Conservation (phyloP, 495 filamentous ascomycete genomes). For the Usnea hakonensis region DNA sequence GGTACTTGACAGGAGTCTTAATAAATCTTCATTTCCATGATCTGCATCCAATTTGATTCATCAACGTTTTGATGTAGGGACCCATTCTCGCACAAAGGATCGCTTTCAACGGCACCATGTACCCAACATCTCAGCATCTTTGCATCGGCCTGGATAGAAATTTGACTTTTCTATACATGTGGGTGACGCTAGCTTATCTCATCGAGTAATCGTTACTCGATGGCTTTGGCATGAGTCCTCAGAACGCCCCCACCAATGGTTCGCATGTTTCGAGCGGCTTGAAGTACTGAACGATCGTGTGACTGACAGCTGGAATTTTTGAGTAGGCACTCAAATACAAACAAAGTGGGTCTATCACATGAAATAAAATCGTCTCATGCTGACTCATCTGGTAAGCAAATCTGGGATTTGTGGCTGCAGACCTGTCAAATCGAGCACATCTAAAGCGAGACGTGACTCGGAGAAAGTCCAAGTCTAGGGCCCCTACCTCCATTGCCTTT, state of each 20-base stretch:
- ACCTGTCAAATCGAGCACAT: neutral
- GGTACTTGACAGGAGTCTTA: no score
- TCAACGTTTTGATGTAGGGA: neutral
- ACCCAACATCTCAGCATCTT: neutral
- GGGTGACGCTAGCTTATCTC: neutral
- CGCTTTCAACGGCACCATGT: neutral
- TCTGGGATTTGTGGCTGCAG: neutral
- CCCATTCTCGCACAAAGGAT: neutral
- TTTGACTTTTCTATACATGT: neutral
- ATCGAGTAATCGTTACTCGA: slow-evolving; percentile 29
- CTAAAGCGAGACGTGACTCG: neutral
- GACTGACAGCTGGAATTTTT: neutral
- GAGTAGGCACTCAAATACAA: no score
- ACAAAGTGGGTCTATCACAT: neutral
- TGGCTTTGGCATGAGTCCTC: slow-evolving; percentile 9
- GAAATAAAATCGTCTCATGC: neutral
- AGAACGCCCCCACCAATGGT: slow-evolving; percentile 13
- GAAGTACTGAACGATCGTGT: neutral
- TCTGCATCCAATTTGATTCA: no score
- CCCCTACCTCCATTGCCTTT: neutral
- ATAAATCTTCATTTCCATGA: no score
- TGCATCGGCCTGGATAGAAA: neutral
- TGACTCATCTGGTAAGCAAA: neutral
- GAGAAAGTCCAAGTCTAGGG: neutral
- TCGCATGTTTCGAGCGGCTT: slow-evolving; percentile 31